Conservation (phyloP, 2,329 filamentous ascomycete genomes). For the Fusarium phyllophilum region DNA sequence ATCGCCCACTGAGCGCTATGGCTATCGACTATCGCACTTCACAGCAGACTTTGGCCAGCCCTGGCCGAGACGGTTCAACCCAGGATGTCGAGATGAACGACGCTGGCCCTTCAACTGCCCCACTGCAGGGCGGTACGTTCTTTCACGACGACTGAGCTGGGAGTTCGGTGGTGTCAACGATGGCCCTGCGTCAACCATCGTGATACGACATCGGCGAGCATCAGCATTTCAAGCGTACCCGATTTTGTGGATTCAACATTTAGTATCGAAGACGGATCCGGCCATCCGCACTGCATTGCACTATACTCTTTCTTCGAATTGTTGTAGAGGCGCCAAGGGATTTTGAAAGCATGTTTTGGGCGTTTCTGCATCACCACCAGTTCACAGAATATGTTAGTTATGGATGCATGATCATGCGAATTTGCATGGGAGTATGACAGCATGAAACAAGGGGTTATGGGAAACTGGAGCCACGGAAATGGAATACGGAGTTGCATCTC, state of each 20-base stretch:
- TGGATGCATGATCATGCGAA: slow-evolving; percentile 40
- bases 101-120: slow-evolving; percentile 65
- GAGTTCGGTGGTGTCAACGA: not conserved
- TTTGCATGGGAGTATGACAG: slow-evolving; percentile 45
- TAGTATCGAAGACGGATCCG: slow-evolving; percentile 36
- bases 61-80: slow-evolving; percentile 49
- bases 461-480: slow-evolving; percentile 39
- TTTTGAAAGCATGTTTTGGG: slow-evolving; percentile 50
- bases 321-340: slow-evolving; percentile 46
- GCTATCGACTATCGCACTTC: slow-evolving; percentile 55
- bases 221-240: slow-evolving; percentile 7
- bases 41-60: slow-evolving; percentile 43
- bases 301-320: slow-evolving; percentile 45
- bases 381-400: slow-evolving; percentile 38
- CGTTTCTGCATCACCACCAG: slow-evolving; percentile 48
- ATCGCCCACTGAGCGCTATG: slow-evolving; percentile 63
- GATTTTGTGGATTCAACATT: slow-evolving; percentile 34
- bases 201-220: slow-evolving; percentile 25
- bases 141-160: slow-evolving; percentile 58
- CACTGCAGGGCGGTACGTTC: slow-evolving; percentile 60
- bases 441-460: slow-evolving; percentile 40
- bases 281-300: slow-evolving; percentile 45
- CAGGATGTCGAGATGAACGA: slow-evolving; percentile 68
- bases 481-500: slow-evolving; percentile 42
- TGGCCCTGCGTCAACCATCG: slow-evolving; percentile 15